Percentiles rank a stretch among this genome's conserved stretches.
Evolutionary conservation across 164 flowering plant genomes (phyloP).

Genomic region (Cinnamomum chago): DNA sequence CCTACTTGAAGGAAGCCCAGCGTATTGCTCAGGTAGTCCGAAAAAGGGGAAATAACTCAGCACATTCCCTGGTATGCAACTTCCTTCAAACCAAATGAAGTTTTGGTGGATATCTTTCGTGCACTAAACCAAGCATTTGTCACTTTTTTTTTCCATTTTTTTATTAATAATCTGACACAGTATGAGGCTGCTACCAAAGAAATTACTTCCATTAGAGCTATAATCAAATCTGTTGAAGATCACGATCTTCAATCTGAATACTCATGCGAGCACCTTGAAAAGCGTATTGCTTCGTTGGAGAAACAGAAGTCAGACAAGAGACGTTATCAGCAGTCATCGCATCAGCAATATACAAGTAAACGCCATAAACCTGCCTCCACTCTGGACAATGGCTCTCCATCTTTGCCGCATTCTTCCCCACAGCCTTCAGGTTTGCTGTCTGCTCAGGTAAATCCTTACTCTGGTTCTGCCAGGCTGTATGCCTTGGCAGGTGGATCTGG

Average conservation of each 20-base stretch:
- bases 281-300: slow-evolving; percentile 46
- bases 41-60: slow-evolving; percentile 34
- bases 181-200: slow-evolving; percentile 52
- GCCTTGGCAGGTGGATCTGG: not conserved
- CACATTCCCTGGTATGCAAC: slow-evolving; percentile 29
- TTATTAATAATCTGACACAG: slow-evolving; percentile 23
- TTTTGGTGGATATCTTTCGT: not conserved
- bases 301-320: slow-evolving; percentile 42
- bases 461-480: not conserved
- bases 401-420: not conserved
- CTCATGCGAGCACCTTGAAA: slow-evolving; percentile 33
- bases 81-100: slow-evolving; percentile 32
- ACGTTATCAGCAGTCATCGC: slow-evolving; percentile 23
- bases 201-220: slow-evolving; percentile 40
- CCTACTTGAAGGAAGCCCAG: slow-evolving; percentile 37
- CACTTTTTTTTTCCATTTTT: too few species aligned
- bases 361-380: slow-evolving; percentile 17
- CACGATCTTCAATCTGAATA: slow-evolving; percentile 48
- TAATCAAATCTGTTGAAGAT: slow-evolving; percentile 48
- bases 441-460: not conserved
- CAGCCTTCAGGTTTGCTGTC: not conserved
- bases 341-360: slow-evolving; percentile 30
- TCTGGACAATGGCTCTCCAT: too few species aligned
- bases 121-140: too few species aligned
- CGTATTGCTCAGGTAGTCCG: slow-evolving; percentile 30